Evolutionary conservation across 306 rosid genomes (phyloP), one percentile per base, ranked within the genome.

Genomic region (Prosopis cineraria): DNA sequence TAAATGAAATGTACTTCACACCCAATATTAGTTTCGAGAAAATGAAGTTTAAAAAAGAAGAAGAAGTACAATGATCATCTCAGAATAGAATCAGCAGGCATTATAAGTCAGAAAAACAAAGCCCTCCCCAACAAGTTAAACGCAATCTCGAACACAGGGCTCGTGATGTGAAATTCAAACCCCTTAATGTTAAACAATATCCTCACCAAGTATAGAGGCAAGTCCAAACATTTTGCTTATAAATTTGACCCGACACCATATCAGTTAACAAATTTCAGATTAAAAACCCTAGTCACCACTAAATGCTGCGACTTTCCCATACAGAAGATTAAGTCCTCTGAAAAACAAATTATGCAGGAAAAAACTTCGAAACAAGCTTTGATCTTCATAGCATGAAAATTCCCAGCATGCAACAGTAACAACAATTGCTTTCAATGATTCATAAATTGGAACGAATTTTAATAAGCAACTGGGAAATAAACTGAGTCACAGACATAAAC

Each of bases 141-240:
- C 12, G 14, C 47, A 41, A 6, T 41, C 47, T 41, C 4, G 47
- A 4, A 20, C 78, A 70, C 73, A 24, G 31, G 70, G 52, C 47
- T 77, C 76, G 70, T 9, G 20, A 47, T 25, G 29, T 43, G 33
- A 81, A 22, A 40, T 36, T 19, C 60, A 82, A 30, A 64, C 59
- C 79, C 58, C 75, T 53, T 11, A 56, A 40, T 59, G 50, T 9
- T 9, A 65, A 29, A 65, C 20, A 7, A 36, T 29, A 7, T 75
- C 48, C 47, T 59, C 65, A 56, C 16, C 60, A 70, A 64, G 14
- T 10, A 75, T 20, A 13, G 1, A 25, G 25, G 29, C 59, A 85
- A 82, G 81, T 47, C 76, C 44, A 62, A 72, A 75, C 65, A 62
- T 19, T 82, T 85, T 72, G 30, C 64, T 58, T 71, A 43, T 36